Evolutionary conservation across 805 yeast species (phyloP).

Genomic region (Saturnispora sekii): DNA sequence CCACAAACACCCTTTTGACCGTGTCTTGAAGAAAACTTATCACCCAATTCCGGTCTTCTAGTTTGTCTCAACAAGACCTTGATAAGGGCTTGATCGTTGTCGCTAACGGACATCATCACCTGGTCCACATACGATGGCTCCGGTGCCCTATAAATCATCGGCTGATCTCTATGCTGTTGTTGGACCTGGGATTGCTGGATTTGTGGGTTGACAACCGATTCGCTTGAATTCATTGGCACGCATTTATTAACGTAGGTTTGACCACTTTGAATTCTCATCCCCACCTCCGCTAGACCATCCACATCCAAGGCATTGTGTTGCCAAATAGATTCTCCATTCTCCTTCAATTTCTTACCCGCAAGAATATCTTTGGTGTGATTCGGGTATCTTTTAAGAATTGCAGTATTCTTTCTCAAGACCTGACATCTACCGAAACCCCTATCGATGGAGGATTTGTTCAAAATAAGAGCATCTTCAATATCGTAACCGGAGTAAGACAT

Average conservation of each 20-base stretch:
- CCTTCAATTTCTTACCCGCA: slow-evolving; percentile 85
- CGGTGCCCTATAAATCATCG: slow-evolving; percentile 87
- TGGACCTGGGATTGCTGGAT: slow-evolving; percentile 14
- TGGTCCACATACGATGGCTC: slow-evolving; percentile 94
- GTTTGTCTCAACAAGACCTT: slow-evolving; percentile 91
- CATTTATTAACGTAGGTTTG: slow-evolving; percentile 91
- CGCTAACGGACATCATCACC: slow-evolving; percentile 94
- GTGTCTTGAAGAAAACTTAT: slow-evolving; percentile 93
- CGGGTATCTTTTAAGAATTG: slow-evolving; percentile 82
- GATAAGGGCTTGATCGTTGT: slow-evolving; percentile 87
- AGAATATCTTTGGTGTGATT: slow-evolving; percentile 89
- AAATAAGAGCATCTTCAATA: slow-evolving; percentile 96
- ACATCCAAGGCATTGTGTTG: slow-evolving; percentile 84
- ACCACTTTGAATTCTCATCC: slow-evolving; percentile 81
- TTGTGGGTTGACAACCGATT: slow-evolving; percentile 38
- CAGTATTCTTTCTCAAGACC: slow-evolving; percentile 84
- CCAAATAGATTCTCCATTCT: slow-evolving; percentile 69
- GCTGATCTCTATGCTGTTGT: slow-evolving; percentile 74
- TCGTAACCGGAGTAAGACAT: slow-evolving; percentile 99
- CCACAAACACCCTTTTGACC: slow-evolving; percentile 99
- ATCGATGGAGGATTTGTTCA: slow-evolving; percentile 88
- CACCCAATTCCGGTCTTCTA: slow-evolving; percentile 95
- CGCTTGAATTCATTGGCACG: slow-evolving; percentile 80
- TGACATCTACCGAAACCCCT: slow-evolving; percentile 98
- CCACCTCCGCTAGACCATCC: slow-evolving; percentile 96